Evolutionary conservation across 2,329 filamentous ascomycete genomes (phyloP), one percentile per base, ranked within the genome.

Genomic region (Gnomoniopsis smithogilvyi): DNA sequence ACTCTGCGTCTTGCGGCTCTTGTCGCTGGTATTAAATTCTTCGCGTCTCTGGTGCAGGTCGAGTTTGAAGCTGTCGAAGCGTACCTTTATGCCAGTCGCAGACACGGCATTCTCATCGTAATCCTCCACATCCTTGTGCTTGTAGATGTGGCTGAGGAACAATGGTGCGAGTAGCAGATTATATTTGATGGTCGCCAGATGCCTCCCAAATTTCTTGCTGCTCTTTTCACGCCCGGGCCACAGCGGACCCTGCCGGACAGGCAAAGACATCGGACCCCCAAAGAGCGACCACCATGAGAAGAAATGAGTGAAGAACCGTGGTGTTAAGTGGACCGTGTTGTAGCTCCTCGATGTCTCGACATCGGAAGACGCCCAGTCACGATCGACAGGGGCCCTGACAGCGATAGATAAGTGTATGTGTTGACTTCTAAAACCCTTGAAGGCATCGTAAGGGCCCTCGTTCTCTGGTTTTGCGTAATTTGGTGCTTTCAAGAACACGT

Each of bases 141-240:
- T 98, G 78, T 99, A 99, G 34, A 99, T 92, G 67, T 99, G 95
- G 66, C 93, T 96, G 63, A 99, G 84, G 72, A 96, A 99, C 2
- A 99, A 77, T 0, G 95, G 95, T 2, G 95, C 96, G 17, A 99
- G 79, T 3, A 98, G 81, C 22, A 99, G 77, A 63, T 94, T 97
- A 76, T 98, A 98, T 78, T 99, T 99, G 79, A 99, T 93, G 10
- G 96, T 99, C n/a, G 92, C 94, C 62, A 99, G 78, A 74, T 99
- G 96, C 52, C 95, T 86, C 15, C 94, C 94, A 71, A 99, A 99
- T 72, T 99, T 99, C 77, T 99, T 99, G 79, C 92, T 97, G 49
- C 92, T 95, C 78, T 96, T 97, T 66, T 97, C 95, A 24, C 92
- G 84, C 0, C 92, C 92, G 6, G 93, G 94, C 87, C 93, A 99